A percentile compares a stretch with the other conserved stretches of the same genome.
These are phyloP conservation scores for Solanum chacoense DNA, from an alignment of 305 asterid species.

Conservation along the genomic window DNA sequence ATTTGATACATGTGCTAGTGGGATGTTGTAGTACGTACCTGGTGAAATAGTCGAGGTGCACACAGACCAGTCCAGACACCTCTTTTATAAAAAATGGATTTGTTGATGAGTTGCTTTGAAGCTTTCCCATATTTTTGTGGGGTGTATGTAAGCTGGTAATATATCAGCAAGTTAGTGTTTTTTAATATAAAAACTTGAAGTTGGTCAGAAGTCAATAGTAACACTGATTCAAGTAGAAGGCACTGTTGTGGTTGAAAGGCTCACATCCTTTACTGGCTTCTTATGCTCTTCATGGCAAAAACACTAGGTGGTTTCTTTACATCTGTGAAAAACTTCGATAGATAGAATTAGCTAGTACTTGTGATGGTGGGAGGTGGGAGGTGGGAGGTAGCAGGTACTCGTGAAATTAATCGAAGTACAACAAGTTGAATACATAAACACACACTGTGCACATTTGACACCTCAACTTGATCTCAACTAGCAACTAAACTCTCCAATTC, in stretches of 20 bases:
- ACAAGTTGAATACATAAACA: not conserved
- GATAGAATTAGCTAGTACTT: not conserved
- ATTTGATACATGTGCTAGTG: not conserved
- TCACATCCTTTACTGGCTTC: not conserved
- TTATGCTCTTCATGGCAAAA: not conserved
- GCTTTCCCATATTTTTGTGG: not conserved
- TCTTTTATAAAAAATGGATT: not conserved
- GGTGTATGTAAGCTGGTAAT: not conserved
- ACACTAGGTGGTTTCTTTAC: not conserved
- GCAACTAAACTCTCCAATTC: not conserved
- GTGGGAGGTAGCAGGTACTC: not conserved
- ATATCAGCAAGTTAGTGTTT: not conserved
- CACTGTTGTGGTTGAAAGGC: not conserved
- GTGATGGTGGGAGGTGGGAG: not conserved
- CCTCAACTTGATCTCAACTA: not conserved
- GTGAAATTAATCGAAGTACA: not conserved
- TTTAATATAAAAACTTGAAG: not conserved
- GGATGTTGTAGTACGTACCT: not conserved
- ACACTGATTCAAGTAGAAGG: not conserved
- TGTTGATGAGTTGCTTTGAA: not conserved
- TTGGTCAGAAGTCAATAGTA: not conserved
- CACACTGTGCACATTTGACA: not conserved
- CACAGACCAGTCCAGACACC: rapidly evolving
- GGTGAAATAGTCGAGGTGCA: not conserved
- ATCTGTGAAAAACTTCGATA: not conserved